Evolutionary conservation across 345 rosid genomes (phyloP).

Genomic region (Ceriops tagal): DNA sequence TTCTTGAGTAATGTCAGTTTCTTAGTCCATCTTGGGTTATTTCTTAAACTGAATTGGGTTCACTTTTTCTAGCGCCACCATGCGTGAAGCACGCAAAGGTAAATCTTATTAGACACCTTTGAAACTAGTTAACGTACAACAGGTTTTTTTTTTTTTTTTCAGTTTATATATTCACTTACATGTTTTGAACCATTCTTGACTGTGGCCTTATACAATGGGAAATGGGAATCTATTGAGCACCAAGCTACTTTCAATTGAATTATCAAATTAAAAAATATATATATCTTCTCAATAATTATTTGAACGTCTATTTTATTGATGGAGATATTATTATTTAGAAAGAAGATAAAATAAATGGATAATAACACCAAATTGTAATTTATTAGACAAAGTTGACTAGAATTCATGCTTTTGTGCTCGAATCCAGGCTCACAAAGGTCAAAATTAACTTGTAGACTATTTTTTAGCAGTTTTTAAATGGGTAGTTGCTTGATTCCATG

Average conservation of each 20-base stretch:
- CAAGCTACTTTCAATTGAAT: neutral
- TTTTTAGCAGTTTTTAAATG: neutral
- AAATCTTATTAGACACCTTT: too few relatives aligned
- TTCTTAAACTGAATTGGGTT: neutral
- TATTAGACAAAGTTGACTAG: neutral
- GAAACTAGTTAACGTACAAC: too few relatives aligned
- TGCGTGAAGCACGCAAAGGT: too few relatives aligned
- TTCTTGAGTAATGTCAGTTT: neutral
- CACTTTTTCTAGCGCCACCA: neutral
- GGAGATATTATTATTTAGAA: neutral
- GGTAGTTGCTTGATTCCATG: conserved; percentile 3
- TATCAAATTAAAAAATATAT: too few relatives aligned
- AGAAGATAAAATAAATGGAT: neutral
- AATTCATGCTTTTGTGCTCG: neutral
- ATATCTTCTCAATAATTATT: neutral
- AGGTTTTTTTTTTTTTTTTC: too few relatives aligned
- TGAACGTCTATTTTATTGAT: neutral
- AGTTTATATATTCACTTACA: neutral
- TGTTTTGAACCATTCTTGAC: neutral
- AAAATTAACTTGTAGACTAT: neutral
- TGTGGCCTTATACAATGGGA: neutral
- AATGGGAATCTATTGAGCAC: neutral
- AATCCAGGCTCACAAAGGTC: conserved; percentile 4
- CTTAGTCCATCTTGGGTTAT: neutral
- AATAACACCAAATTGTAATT: neutral